phyloP scores from a whole-genome alignment of 2,329 filamentous ascomycete genomes.

The Fusarium acutatum region DNA sequence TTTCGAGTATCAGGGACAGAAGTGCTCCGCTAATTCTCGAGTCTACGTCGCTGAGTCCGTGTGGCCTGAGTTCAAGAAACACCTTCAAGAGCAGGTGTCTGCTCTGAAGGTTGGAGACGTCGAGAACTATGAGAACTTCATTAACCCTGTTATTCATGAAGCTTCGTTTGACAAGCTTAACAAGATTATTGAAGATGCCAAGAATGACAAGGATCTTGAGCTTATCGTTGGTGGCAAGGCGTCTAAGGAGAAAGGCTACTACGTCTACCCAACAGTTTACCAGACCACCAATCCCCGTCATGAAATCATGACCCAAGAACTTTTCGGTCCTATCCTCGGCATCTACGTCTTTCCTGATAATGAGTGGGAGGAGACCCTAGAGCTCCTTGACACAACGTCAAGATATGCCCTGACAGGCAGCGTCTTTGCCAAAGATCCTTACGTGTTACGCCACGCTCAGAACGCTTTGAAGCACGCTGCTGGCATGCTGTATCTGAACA shows the following conservation, averaged over 20 bases:
- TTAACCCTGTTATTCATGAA: constrained; percentile 60
- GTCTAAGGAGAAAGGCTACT: constrained; percentile 54
- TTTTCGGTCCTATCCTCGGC: constrained; percentile 59
- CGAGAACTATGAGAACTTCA: constrained; percentile 49
- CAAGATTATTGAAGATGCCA: constrained; percentile 54
- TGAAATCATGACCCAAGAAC: constrained; percentile 55
- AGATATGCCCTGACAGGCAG: constrained; percentile 66
- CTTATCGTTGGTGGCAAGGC: constrained; percentile 56
- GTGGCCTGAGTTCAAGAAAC: constrained; percentile 35
- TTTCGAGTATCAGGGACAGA: constrained; percentile 32
- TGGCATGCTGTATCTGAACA: constrained; percentile 73
- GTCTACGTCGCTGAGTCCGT: constrained; percentile 40
- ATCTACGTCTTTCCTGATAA: constrained; percentile 58
- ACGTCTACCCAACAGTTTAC: constrained; percentile 58
- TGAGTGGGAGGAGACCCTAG: constrained; percentile 29
- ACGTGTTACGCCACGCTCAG: constrained; percentile 69
- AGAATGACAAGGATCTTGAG: constrained; percentile 52
- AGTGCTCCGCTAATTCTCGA: constrained; percentile 28
- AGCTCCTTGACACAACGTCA: constrained; percentile 25
- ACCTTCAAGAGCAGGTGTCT: constrained; percentile 47
- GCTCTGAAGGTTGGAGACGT: constrained; percentile 51
- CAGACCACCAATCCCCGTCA: constrained; percentile 52
- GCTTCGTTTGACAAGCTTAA: constrained; percentile 51
- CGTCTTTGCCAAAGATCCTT: constrained; percentile 72
- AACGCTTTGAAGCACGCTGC: constrained; percentile 71